A percentile compares a stretch with the other conserved stretches of the same genome.
Evolutionary conservation across 2,329 filamentous ascomycete species (phyloP).

Genomic region (Talaromyces islandicus): DNA sequence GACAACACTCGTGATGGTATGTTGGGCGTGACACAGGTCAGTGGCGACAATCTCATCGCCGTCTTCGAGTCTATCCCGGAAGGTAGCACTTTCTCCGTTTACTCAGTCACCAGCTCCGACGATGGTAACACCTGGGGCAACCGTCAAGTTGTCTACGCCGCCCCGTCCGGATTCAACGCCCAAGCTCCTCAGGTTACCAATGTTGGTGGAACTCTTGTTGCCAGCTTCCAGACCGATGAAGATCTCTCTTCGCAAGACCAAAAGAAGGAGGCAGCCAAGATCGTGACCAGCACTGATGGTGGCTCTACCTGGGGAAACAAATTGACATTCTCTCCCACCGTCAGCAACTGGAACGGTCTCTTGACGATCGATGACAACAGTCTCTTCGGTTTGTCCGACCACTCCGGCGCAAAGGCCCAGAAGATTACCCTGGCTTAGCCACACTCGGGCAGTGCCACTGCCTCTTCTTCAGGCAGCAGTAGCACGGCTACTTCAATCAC

Average conservation of each 20-base stretch:
- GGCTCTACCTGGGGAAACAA: constrained; percentile 7
- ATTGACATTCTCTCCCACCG: not conserved
- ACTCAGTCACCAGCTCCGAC: constrained; percentile 6
- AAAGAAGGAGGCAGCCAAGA: not conserved
- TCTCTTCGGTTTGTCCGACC: not conserved
- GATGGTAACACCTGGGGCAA: constrained; percentile 5
- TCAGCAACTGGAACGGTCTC: constrained; percentile 6
- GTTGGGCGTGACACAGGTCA: constrained; percentile 3
- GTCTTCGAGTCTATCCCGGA: constrained; percentile 3
- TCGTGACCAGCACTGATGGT: constrained; percentile 6
- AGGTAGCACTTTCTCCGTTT: constrained; percentile 2
- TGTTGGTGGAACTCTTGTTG: constrained; percentile 6
- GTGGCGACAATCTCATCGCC: constrained; percentile 2
- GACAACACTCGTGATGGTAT: constrained; percentile 6
- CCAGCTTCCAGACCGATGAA: constrained; percentile 7
- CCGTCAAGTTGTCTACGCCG: constrained; percentile 2
- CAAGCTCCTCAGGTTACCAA: constrained; percentile 8
- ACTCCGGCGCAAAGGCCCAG: constrained; percentile 2
- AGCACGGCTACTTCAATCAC: not conserved
- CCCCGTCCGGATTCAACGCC: constrained; percentile 1
- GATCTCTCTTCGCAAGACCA: not conserved
- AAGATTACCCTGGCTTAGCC: not conserved
- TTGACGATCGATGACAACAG: constrained; percentile 1
- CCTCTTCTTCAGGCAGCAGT: not conserved
- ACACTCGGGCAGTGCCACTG: not conserved